Conservation (phyloP, 2,329 filamentous ascomycete species). For the Fusarium citri region DNA sequence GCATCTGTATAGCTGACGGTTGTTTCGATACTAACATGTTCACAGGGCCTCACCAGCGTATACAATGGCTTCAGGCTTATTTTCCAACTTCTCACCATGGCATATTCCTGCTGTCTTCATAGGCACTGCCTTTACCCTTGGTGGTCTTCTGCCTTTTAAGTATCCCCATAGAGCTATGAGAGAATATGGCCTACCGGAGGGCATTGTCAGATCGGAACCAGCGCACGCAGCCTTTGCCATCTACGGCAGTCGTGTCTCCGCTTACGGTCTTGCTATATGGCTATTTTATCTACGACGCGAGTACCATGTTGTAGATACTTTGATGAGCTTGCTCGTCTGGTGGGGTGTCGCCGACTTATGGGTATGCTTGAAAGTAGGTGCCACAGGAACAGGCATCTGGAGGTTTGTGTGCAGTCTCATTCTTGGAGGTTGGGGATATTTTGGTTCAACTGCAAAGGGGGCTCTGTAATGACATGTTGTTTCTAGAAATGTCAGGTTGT, state of each 20-base stretch:
- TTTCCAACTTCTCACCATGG: slow-evolving; percentile 35
- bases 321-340: slow-evolving; percentile 33
- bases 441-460: slow-evolving; percentile 34
- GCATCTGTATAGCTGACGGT: neutral
- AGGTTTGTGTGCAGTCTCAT: slow-evolving; percentile 24
- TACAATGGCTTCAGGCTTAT: slow-evolving; percentile 26
- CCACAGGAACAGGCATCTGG: slow-evolving; percentile 19
- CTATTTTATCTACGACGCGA: slow-evolving; percentile 40
- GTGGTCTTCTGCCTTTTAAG: slow-evolving; percentile 50
- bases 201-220: slow-evolving; percentile 46
- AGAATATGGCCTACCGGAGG: slow-evolving; percentile 50
- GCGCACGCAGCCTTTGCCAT: slow-evolving; percentile 49
- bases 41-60: neutral
- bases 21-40: neutral
- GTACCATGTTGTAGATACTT: slow-evolving; percentile 35
- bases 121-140: slow-evolving; percentile 48
- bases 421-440: slow-evolving; percentile 33
- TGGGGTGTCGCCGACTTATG: slow-evolving; percentile 40
- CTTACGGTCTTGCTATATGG: slow-evolving; percentile 40
- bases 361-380: slow-evolving; percentile 42
- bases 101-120: slow-evolving; percentile 47
- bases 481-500: too few relatives aligned
- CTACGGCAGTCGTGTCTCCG: slow-evolving; percentile 38
- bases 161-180: slow-evolving; percentile 49
- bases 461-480: neutral